phyloP scores from a whole-genome alignment of 345 rosid genomes.

The Jatropha curcas region DNA sequence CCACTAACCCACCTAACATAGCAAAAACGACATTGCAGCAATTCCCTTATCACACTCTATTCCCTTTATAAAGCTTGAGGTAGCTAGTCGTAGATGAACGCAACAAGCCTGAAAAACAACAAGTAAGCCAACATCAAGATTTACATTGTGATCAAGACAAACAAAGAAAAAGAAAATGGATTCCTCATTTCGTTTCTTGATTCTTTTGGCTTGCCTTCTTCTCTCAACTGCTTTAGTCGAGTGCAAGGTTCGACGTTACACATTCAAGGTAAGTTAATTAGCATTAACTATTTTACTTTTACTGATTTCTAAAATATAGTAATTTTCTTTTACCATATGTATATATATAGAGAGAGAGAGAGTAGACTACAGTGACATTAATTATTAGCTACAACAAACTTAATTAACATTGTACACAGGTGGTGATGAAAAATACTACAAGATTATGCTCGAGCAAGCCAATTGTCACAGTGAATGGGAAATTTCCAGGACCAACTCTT shows the following conservation, averaged over 20 bases:
- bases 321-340: no score
- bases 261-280: slow-evolving; percentile 34
- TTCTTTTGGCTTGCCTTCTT: slow-evolving; percentile 25
- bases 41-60: slow-evolving; percentile 8
- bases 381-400: no score
- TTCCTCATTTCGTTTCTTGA: slow-evolving; percentile 21
- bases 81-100: slow-evolving; percentile 37
- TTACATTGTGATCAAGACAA: not conserved
- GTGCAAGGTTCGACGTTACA: slow-evolving; percentile 39
- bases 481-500: slow-evolving; percentile 56
- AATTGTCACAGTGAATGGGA: slow-evolving; percentile 43
- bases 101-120: slow-evolving; percentile 17
- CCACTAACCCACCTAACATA: slow-evolving; percentile 49
- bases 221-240: slow-evolving; percentile 36
- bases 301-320: no score
- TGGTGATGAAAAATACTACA: slow-evolving; percentile 41
- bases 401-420: slow-evolving; percentile 32
- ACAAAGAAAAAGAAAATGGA: slow-evolving; percentile 28
- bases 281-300: no score
- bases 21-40: slow-evolving; percentile 63
- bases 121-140: not conserved
- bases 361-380: no score
- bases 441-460: slow-evolving; percentile 46
- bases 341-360: no score
- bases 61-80: slow-evolving; percentile 49